Conservation (phyloP, 2,329 filamentous ascomycete genomes). For the Pseudocercospora fuligena region DNA sequence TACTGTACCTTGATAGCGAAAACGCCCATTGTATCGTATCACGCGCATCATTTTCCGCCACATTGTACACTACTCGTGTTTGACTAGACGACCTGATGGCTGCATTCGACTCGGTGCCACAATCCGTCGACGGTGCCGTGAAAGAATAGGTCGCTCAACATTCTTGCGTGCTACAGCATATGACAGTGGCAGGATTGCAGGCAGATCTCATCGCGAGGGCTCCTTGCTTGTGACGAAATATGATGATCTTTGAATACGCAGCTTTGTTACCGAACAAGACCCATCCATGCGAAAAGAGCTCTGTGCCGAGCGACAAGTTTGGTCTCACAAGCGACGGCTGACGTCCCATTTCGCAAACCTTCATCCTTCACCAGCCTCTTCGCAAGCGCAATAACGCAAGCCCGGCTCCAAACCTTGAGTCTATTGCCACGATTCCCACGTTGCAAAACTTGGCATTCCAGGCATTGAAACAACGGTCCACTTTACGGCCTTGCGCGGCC, state of each 20-base stretch:
- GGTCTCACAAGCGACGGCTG: background rate
- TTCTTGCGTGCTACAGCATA: background rate
- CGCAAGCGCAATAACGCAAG: slow-evolving; percentile 8
- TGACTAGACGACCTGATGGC: too few relatives aligned
- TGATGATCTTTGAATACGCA: slow-evolving; percentile 9
- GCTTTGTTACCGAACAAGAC: background rate
- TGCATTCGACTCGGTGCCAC: background rate
- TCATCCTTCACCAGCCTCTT: slow-evolving; percentile 8
- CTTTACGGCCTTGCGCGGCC: slow-evolving; percentile 2
- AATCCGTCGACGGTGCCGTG: background rate
- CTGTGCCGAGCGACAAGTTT: background rate
- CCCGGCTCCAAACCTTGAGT: slow-evolving; percentile 23
- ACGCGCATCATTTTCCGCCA: background rate
- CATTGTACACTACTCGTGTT: background rate
- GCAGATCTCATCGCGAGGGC: background rate
- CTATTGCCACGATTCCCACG: slow-evolving; percentile 22
- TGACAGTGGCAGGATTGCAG: background rate
- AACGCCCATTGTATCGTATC: background rate
- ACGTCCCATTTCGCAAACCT: slow-evolving; percentile 9
- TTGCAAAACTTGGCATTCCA: slow-evolving; percentile 2
- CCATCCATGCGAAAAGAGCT: background rate
- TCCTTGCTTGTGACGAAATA: slow-evolving; percentile 14
- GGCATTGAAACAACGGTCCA: slow-evolving; percentile 7
- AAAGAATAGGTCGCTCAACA: too few relatives aligned
- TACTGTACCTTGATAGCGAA: background rate